A percentile compares a stretch with the other conserved stretches of the same genome.
These are phyloP conservation scores for Zygosaccharomyces sapae DNA, from an alignment of 1,139 yeast species.

Conservation along the genomic window DNA sequence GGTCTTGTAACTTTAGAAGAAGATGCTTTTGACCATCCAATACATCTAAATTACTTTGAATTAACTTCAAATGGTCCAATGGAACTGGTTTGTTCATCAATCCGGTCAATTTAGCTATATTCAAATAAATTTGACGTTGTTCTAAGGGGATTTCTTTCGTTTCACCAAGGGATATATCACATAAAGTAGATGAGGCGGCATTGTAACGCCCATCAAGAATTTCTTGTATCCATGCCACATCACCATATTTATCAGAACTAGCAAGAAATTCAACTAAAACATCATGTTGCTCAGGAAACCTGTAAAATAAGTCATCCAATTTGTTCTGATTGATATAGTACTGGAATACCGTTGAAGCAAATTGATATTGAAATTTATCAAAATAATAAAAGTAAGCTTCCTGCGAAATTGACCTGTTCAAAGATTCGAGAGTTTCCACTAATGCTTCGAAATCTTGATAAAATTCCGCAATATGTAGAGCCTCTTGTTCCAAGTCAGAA, in stretches of 20 bases:
- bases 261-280: constrained; percentile 52
- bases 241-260: constrained; percentile 46
- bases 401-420: constrained; percentile 42
- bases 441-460: constrained; percentile 64
- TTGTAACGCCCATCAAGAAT: constrained; percentile 49
- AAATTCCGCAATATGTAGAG: constrained; percentile 61
- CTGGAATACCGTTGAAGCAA: constrained; percentile 63
- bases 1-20: constrained; percentile 36
- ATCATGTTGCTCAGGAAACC: constrained; percentile 51
- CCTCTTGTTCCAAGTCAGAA: constrained; percentile 48
- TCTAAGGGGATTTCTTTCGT: constrained; percentile 43
- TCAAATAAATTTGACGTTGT: constrained; percentile 55
- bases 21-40: constrained; percentile 48
- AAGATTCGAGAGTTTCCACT: constrained; percentile 55
- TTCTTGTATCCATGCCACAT: constrained; percentile 72
- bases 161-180: constrained; percentile 39
- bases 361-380: constrained; percentile 58
- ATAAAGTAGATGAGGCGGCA: constrained; percentile 49
- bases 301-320: constrained; percentile 51
- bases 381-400: constrained; percentile 51
- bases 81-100: constrained; percentile 29
- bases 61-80: constrained; percentile 39
- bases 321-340: constrained; percentile 54
- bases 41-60: constrained; percentile 47
- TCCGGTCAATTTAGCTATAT: constrained; percentile 62